These are phyloP conservation scores for Pleurotus pulmonarius DNA, from an alignment of 768 basidiomycete genomes.

Conservation along the genomic window DNA sequence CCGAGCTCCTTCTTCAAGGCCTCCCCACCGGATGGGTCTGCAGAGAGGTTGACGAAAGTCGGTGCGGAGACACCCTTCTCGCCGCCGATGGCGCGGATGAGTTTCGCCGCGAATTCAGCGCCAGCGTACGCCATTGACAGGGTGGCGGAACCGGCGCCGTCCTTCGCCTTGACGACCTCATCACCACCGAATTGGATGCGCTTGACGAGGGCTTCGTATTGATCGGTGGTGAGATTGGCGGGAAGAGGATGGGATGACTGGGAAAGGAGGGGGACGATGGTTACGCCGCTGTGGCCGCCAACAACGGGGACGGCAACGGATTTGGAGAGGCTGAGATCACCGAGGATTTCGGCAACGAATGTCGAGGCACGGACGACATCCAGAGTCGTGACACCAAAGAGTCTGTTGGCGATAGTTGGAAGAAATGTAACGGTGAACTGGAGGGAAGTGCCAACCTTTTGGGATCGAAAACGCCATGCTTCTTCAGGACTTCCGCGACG, in stretches of 20 bases:
- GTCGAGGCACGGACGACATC: slow-evolving; percentile 98
- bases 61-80: slow-evolving; percentile 86
- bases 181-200: slow-evolving; percentile 96
- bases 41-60: slow-evolving; percentile 76
- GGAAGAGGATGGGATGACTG: slow-evolving; percentile 82
- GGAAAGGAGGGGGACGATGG: slow-evolving; percentile 91
- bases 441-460: slow-evolving; percentile 54
- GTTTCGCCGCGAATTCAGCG: slow-evolving; percentile 79
- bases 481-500: slow-evolving; percentile 93
- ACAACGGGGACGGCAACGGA: slow-evolving; percentile 83
- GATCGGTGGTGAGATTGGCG: slow-evolving; percentile 38
- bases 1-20: slow-evolving; percentile 79
- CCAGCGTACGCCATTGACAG: slow-evolving; percentile 96
- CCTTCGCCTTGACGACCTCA: slow-evolving; percentile 98
- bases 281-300: slow-evolving; percentile 92
- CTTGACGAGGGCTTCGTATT: slow-evolving; percentile 61
- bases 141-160: slow-evolving; percentile 91
- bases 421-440: not conserved
- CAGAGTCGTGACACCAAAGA: slow-evolving; percentile 97
- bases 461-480: slow-evolving; percentile 85
- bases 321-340: slow-evolving; percentile 56
- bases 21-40: slow-evolving; percentile 68
- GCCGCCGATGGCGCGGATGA: slow-evolving; percentile 82
- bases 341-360: slow-evolving; percentile 80
- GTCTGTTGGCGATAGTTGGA: slow-evolving; percentile 35